A percentile compares a stretch with the other conserved stretches of the same genome.
Evolutionary conservation across 192 early-diverging fungal species (phyloP).

Genomic region (Coemansia sp.): DNA sequence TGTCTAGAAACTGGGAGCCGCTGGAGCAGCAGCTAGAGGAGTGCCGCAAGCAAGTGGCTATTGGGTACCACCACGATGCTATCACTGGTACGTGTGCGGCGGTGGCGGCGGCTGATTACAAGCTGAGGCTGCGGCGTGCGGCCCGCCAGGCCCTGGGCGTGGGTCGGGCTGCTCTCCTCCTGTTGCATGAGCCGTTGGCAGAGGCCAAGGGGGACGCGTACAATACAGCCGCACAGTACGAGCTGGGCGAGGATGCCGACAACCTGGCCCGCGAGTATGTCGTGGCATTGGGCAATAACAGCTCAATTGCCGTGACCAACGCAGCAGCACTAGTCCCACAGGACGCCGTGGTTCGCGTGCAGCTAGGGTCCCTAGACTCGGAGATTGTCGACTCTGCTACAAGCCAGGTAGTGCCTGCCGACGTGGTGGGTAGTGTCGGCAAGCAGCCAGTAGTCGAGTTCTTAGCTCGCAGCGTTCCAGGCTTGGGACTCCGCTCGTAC

Average conservation of each 20-base stretch:
- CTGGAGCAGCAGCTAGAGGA: conserved; percentile 33
- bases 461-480: conserved; percentile 24
- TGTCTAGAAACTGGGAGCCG: conserved; percentile 2
- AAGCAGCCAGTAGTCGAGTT: conserved; percentile 23
- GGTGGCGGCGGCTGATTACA: conserved; percentile 26
- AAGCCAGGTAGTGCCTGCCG: neutral
- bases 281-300: neutral
- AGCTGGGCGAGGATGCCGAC: neutral
- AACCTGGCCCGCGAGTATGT: conserved; percentile 1
- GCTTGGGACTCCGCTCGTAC: conserved; percentile 25
- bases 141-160: conserved; percentile 15
- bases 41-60: conserved; percentile 46
- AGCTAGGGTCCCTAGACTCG: conserved; percentile 5
- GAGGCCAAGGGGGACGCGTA: conserved; percentile 3
- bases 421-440: neutral
- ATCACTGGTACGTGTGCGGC: conserved; percentile 45
- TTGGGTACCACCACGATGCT: conserved; percentile 52
- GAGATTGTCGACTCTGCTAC: conserved; percentile 20
- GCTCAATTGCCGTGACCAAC: conserved; percentile 27
- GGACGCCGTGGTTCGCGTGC: conserved; percentile 35
- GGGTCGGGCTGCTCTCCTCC: conserved; percentile 4
- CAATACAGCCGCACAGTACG: conserved; percentile 1
- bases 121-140: conserved; percentile 18
- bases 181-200: neutral
- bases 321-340: conserved; percentile 19